Evolutionary conservation across 1,284 basidiomycete genomes (phyloP).

Genomic region (Porodaedalea pini): DNA sequence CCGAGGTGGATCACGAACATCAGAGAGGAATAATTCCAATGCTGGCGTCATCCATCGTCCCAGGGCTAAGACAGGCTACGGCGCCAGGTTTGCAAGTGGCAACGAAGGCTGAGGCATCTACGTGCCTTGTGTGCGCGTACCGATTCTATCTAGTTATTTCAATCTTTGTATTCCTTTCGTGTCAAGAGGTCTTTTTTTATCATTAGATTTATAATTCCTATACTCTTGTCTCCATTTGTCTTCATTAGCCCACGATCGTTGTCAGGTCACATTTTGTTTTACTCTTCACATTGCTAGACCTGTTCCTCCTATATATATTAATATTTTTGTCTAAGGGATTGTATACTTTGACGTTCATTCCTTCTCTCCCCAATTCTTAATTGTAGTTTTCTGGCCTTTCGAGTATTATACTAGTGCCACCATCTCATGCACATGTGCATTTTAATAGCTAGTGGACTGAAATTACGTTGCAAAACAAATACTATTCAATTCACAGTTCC

Average conservation of each 20-base stretch:
- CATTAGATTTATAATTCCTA: slow-evolving; percentile 6
- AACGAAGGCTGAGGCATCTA: slow-evolving; percentile 17
- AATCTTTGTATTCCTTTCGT: background rate
- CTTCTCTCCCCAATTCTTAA: slow-evolving; percentile 20
- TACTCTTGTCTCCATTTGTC: background rate
- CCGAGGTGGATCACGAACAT: slow-evolving; percentile 34
- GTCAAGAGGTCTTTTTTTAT: slow-evolving; percentile 1
- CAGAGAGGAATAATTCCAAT: slow-evolving; percentile 22
- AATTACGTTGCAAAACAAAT: background rate
- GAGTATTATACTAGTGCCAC: background rate
- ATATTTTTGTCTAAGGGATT: slow-evolving; percentile 3
- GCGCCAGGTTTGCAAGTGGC: slow-evolving; percentile 34
- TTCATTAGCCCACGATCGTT: background rate
- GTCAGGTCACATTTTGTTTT: background rate
- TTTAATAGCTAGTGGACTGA: background rate
- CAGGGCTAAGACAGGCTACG: slow-evolving; percentile 41
- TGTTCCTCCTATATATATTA: background rate
- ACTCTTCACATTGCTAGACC: background rate
- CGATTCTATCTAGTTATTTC: slow-evolving; percentile 4
- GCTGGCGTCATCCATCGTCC: slow-evolving; percentile 60
- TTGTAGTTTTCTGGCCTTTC: slow-evolving; percentile 16
- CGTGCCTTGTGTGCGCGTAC: background rate
- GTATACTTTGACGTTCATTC: background rate
- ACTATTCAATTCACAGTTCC: slow-evolving; percentile 10
- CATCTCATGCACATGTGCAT: background rate